Evolutionary conservation across 176 grass and related monocot species (phyloP).

Genomic region (Bolboschoenus planiculmis): DNA sequence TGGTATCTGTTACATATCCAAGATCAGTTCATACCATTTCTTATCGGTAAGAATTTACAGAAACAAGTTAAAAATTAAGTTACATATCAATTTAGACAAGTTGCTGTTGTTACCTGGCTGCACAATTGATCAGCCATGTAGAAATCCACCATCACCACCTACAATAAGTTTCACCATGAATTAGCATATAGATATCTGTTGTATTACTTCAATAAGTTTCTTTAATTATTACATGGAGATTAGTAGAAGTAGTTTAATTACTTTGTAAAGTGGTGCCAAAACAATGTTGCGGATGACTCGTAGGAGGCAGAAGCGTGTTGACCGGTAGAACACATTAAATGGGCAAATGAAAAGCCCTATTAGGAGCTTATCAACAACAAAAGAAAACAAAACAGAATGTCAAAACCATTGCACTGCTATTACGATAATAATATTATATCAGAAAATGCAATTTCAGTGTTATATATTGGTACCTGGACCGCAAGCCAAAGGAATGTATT

Average conservation of each 20-base stretch:
- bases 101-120: constrained; percentile 32
- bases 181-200: background rate
- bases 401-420: background rate
- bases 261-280: constrained; percentile 39
- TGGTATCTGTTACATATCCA: constrained; percentile 30
- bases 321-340: constrained; percentile 41
- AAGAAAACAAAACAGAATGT: background rate
- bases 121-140: constrained; percentile 53
- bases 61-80: background rate
- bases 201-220: background rate
- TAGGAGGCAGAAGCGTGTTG: constrained; percentile 41
- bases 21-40: background rate
- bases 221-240: background rate
- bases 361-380: constrained; percentile 18
- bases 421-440: background rate
- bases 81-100: background rate
- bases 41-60: background rate
- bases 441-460: background rate
- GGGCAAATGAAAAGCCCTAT: constrained; percentile 32
- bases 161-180: constrained; percentile 2
- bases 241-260: constrained; percentile 10
- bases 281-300: constrained; percentile 40
- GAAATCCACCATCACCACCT: constrained; percentile 53
- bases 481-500: too few relatives aligned
- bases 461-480: too few relatives aligned